Evolutionary conservation across 2,329 filamentous ascomycete genomes (phyloP), one percentile per base, ranked within the genome.

Genomic region (Myriosclerotinia duriaeana): DNA sequence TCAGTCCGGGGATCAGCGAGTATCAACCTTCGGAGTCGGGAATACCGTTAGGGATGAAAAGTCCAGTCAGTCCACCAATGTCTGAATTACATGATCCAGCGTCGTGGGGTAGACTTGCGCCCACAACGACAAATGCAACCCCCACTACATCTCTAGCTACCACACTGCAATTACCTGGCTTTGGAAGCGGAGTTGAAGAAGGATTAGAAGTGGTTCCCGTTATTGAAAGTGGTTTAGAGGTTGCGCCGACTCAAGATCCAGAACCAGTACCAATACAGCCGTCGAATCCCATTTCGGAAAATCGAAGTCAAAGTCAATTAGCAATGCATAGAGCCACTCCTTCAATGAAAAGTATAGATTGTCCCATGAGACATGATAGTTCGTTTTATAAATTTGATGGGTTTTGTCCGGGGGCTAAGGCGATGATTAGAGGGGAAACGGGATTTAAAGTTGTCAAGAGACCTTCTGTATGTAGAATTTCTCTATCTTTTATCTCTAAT

Each of bases 361-460:
- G 69, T 59, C 73, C 71, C 5, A 74, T 76, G 53, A 67, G 69
- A 15, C 71, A 72, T 38, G 73, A 75, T 69, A 69, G 67, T 42
- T 76, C 74, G 1, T 76, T 76, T 60, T 75, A 71, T 66, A 73
- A 70, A 56, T 72, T 72, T 56, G 73, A 72, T 15, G 74, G 74
- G 2, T 76, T 76, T 48, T 76, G 74, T 64, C 74, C 74, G 1
- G 74, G 74, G 6, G 72, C 74, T 2, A 72, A 69, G 53, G 64
- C 65, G 17, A 70, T 74, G 60, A 65, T 72, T 63, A 71, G 68
- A 64, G 74, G 74, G 9, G 74, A 74, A 46, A 68, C 69, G 7
- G 73, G 73, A 5, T 74, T 72, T 56, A 76, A 71, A 65, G 66
- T 74, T 44, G 72, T 74, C 26, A 75, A 74, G 63, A 71, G 71